Base-by-base conservation (phyloP, 1,284 basidiomycete species). In the Irpex lacteus region DNA sequence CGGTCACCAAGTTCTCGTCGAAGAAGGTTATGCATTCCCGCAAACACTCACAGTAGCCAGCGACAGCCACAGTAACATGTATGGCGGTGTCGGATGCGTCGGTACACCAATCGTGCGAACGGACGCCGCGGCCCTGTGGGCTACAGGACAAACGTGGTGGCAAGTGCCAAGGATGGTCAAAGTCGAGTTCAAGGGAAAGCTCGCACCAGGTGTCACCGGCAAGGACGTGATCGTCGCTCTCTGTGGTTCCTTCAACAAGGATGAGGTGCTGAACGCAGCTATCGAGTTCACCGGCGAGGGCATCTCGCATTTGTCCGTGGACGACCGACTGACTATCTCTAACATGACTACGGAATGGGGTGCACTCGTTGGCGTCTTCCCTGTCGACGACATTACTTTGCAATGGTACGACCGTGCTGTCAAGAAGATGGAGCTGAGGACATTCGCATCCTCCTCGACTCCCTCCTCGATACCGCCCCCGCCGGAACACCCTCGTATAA, bases 291-390 rank as follows among this genome's bases (percentile, higher is more conserved):
- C 91, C 1, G 97, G 97, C n/a, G 88, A 92, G 40, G 98, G 97
- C 19, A 83, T 98, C n/a, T 73, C 84, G 26, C 83, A 88, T 38
- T 82, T 99, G 53, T 80, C 87, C 0, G 85, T 99, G 54, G 97
- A 99, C 73, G 96, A 99, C 73, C 86, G 97, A 40, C 82, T 99
- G 60, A 97, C 97, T 0, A 98, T 99, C 68, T 84, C 95, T 38
- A 98, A 98, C 77, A 99, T 99, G 97, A 98, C 97, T 3, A 99
- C 98, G 15, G 97, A 99, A 76, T 99, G 97, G 97, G 97, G 97
- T 60, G 97, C 97, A 1, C 86, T 99, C 0, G 95, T 89, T 5
- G 97, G 97, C 52, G 89, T 98, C 11, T 99, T 99, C 81, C 96
- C 97, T 0, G 91, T 96, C 7, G 97, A 99, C 75, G 83, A 89